Conservation (phyloP, 1,284 basidiomycete genomes). For the Trichosporon asahii region DNA sequence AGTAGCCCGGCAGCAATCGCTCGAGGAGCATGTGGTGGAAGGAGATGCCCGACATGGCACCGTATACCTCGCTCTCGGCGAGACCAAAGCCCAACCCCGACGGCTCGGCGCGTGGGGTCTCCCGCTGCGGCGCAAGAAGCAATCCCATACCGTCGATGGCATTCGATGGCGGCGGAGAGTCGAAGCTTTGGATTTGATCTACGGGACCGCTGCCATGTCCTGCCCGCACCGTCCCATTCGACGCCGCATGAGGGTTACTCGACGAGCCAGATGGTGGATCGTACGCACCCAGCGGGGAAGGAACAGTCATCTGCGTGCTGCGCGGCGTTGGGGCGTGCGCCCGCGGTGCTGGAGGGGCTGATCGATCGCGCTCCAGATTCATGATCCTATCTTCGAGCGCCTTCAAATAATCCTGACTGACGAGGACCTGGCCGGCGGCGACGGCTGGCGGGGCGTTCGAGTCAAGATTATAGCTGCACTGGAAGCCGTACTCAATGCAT, state of each 20-base stretch:
- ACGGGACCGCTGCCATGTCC: background rate
- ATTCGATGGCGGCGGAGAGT: background rate
- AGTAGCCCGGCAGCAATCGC: conserved; percentile 20
- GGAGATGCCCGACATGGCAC: conserved; percentile 23
- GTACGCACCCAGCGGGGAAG: background rate
- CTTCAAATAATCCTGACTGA: conserved; percentile 17
- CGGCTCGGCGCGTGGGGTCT: background rate
- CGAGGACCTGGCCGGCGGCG: conserved; percentile 12
- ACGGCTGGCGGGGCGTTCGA: conserved; percentile 15
- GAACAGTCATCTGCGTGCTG: background rate
- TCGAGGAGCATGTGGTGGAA: conserved; percentile 27
- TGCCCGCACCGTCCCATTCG: background rate
- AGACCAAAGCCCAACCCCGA: background rate
- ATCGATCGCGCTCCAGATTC: background rate
- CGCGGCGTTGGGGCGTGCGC: background rate
- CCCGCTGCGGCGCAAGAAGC: conserved; percentile 10
- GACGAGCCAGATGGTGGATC: background rate
- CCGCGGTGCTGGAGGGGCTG: background rate
- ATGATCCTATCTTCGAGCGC: conserved; percentile 16
- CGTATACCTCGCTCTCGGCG: conserved; percentile 22
- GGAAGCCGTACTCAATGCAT: conserved; percentile 18
- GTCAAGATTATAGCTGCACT: conserved; percentile 22
- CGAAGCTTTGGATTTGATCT: background rate
- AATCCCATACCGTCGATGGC: conserved; percentile 25
- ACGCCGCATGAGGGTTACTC: background rate